phyloP scores from a whole-genome alignment of 225 moss, liverwort and hornwort genomes.

The Bryoerythrophyllum caledonicum region DNA sequence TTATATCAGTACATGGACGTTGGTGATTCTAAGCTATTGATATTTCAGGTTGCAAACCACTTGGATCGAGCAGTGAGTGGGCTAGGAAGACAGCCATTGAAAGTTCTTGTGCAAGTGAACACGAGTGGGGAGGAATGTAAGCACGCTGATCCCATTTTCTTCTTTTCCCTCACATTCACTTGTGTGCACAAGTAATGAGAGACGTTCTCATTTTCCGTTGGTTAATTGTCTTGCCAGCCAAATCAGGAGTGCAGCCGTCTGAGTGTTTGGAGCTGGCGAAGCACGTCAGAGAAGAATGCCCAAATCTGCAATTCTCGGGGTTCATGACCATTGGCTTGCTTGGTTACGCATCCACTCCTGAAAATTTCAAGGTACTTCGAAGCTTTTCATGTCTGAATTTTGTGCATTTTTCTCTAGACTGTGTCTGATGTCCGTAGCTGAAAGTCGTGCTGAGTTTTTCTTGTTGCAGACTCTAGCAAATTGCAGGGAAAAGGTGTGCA shows the following conservation, averaged over 20 bases:
- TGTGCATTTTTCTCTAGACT: background rate
- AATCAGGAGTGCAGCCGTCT: constrained; percentile 74
- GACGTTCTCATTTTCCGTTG: background rate
- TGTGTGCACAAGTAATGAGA: background rate
- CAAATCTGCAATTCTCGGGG: constrained; percentile 70
- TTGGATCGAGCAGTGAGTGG: constrained; percentile 74
- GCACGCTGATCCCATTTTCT: background rate
- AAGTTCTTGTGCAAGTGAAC: constrained; percentile 81
- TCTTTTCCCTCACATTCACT: background rate
- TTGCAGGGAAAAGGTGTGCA: constrained; percentile 59
- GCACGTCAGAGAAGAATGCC: constrained; percentile 69
- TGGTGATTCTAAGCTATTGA: background rate
- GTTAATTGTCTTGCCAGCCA: constrained; percentile 48
- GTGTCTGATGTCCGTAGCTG: background rate
- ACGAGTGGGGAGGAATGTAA: constrained; percentile 87
- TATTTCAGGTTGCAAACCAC: constrained; percentile 61
- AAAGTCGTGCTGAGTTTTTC: background rate
- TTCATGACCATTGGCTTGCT: constrained; percentile 84
- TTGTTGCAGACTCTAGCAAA: constrained; percentile 56
- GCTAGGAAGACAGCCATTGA: constrained; percentile 63
- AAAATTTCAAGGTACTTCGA: constrained; percentile 65
- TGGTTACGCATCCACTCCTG: constrained; percentile 78
- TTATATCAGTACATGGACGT: background rate
- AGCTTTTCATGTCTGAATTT: too few species aligned
- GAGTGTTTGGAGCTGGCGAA: constrained; percentile 70